These are phyloP conservation scores for Trichoderma parareesei DNA, from an alignment of 495 filamentous ascomycete species.

Conservation along the genomic window DNA sequence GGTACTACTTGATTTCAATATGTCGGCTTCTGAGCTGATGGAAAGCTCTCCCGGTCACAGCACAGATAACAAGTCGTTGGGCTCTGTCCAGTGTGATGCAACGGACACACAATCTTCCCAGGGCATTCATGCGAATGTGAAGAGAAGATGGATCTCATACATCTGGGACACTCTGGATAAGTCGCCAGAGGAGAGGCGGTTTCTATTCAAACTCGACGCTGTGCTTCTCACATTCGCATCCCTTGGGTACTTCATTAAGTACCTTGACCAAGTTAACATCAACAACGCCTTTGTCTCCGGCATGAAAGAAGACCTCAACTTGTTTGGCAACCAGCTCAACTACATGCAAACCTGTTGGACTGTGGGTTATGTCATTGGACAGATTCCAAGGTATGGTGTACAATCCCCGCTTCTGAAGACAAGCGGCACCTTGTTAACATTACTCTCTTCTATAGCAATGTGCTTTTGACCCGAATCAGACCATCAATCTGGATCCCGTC, in stretches of 20 bases:
- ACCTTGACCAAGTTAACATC: constrained; percentile 33
- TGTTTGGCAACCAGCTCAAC: constrained; percentile 48
- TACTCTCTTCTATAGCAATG: constrained; percentile 19
- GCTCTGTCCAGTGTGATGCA: not conserved
- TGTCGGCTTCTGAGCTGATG: not conserved
- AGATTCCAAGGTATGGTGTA: constrained; percentile 46
- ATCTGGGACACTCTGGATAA: constrained; percentile 58
- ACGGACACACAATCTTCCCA: not conserved
- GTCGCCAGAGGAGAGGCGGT: constrained; percentile 48
- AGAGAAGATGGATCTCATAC: constrained; percentile 31
- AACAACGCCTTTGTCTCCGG: constrained; percentile 43
- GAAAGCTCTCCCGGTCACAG: not conserved
- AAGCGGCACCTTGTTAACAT: not conserved
- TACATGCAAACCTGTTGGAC: constrained; percentile 51
- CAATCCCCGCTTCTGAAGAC: no score
- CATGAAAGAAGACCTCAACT: constrained; percentile 50
- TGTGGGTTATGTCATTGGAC: constrained; percentile 54
- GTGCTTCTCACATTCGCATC: constrained; percentile 40
- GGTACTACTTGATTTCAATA: not conserved
- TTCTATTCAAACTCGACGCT: constrained; percentile 53
- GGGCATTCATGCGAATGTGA: constrained; percentile 13
- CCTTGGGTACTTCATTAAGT: constrained; percentile 37
- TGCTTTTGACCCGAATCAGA: constrained; percentile 36
- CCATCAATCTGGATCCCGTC: constrained; percentile 54
- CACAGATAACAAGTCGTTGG: not conserved